phyloP scores from a whole-genome alignment of 78 protist genomes.

The Isochrysis galbana region DNA sequence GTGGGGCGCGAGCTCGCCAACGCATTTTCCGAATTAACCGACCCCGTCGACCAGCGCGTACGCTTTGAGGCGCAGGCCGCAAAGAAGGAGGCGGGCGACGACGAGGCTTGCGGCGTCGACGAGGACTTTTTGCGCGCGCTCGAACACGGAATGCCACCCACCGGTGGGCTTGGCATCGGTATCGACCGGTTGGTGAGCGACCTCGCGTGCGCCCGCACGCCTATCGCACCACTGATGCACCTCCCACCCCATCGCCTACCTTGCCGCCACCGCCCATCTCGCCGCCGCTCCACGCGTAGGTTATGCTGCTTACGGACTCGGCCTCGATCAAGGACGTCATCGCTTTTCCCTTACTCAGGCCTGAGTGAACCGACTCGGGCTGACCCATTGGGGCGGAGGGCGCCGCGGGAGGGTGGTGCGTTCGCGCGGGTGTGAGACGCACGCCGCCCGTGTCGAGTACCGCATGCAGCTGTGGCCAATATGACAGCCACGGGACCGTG shows the following conservation, averaged over 20 bases:
- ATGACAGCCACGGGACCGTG: too few species aligned
- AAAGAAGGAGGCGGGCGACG: constrained; percentile 63
- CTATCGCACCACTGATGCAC: too few species aligned
- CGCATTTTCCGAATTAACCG: constrained; percentile 72
- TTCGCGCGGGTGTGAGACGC: too few species aligned
- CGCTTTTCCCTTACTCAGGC: constrained; percentile 61
- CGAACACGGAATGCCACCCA: constrained; percentile 9
- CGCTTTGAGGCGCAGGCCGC: constrained; percentile 47
- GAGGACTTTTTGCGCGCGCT: constrained; percentile 49
- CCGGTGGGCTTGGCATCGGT: constrained; percentile 57
- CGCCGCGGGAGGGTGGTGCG: too few species aligned
- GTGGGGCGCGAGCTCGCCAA: constrained; percentile 61
- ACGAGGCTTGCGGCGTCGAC: constrained; percentile 61
- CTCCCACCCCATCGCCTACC: too few species aligned
- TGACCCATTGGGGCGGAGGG: too few species aligned
- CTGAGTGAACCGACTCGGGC: too few species aligned
- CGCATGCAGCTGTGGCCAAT: too few species aligned
- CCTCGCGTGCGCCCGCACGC: too few species aligned
- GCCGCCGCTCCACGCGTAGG: too few species aligned
- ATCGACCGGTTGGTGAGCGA: constrained; percentile 66
- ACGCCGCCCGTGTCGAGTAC: too few species aligned
- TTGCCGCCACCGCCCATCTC: too few species aligned
- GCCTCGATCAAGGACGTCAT: constrained; percentile 66
- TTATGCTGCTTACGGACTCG: constrained; percentile 62
- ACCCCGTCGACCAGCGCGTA: constrained; percentile 69